Evolutionary conservation across 768 basidiomycete genomes (phyloP).

Genomic region (Pleurotus eryngii): DNA sequence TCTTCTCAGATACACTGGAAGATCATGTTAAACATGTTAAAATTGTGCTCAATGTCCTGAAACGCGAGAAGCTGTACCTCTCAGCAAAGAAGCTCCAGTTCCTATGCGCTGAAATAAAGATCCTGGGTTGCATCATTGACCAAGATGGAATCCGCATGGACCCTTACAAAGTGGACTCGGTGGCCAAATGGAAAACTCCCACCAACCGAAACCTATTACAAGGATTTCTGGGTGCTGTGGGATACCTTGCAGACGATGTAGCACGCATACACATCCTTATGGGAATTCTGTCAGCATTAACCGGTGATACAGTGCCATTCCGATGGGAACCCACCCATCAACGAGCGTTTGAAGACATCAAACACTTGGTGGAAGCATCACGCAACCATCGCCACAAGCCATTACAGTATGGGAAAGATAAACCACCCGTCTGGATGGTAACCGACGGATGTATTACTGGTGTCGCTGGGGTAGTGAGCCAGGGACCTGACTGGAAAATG

Average conservation of each 20-base stretch:
- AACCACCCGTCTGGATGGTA: constrained; percentile 22
- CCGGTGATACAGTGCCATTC: constrained; percentile 21
- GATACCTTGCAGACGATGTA: constrained; percentile 18
- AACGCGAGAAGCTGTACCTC: constrained; percentile 12
- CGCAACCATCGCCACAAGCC: constrained; percentile 20
- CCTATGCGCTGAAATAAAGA: constrained; percentile 21
- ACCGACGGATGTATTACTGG: constrained; percentile 26
- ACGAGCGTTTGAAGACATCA: constrained; percentile 29
- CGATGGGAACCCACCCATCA: constrained; percentile 18
- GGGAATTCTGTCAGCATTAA: constrained; percentile 24
- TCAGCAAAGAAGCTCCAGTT: constrained; percentile 15
- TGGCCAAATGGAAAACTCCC: constrained; percentile 31
- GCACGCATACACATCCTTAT: constrained; percentile 32
- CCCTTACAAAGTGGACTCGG: constrained; percentile 36
- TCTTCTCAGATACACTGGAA: constrained; percentile 36
- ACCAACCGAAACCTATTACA: constrained; percentile 9
- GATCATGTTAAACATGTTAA: constrained; percentile 31
- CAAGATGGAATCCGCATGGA: constrained; percentile 39
- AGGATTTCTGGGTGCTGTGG: too few species aligned
- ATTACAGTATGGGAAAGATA: constrained; percentile 14
- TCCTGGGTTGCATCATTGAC: constrained; percentile 31
- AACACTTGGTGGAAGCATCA: constrained; percentile 16
- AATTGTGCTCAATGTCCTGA: constrained; percentile 28
- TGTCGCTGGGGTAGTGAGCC: constrained; percentile 12
- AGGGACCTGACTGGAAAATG: constrained; percentile 18